Conservation (phyloP, 345 rosid species). For the Microcos paniculata region DNA sequence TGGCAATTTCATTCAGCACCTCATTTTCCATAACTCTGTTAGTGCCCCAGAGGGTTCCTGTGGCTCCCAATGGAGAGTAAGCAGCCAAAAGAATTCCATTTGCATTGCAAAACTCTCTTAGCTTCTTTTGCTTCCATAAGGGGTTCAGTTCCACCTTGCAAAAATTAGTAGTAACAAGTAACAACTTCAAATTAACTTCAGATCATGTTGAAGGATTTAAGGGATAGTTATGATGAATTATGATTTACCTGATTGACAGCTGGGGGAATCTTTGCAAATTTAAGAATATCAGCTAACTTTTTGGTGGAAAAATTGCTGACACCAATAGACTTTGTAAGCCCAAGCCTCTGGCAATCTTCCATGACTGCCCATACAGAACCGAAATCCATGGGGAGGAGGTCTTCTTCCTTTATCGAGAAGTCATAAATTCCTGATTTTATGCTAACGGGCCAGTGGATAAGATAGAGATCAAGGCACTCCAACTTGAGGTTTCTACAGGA, state of each 20-base stretch:
- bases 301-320: slow-evolving; percentile 77
- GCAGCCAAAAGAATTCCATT: slow-evolving; percentile 52
- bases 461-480: not conserved
- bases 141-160: slow-evolving; percentile 46
- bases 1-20: slow-evolving; percentile 59
- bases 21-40: slow-evolving; percentile 56
- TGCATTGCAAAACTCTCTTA: slow-evolving; percentile 55
- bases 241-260: slow-evolving; percentile 67
- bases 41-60: slow-evolving; percentile 65
- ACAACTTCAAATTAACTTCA: too few species aligned
- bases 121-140: slow-evolving; percentile 67
- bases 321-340: slow-evolving; percentile 67
- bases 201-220: too few species aligned
- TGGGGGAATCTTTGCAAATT: slow-evolving; percentile 65
- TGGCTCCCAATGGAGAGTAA: slow-evolving; percentile 63
- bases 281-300: slow-evolving; percentile 56
- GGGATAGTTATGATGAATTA: too few species aligned
- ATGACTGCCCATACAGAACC: slow-evolving; percentile 68
- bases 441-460: slow-evolving; percentile 85
- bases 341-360: slow-evolving; percentile 34
- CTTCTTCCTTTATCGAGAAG: slow-evolving; percentile 58
- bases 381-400: slow-evolving; percentile 58
- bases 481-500: not conserved
- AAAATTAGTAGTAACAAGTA: too few species aligned
- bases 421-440: slow-evolving; percentile 50